Conservation (phyloP, 306 rosid species). For the Corylus americana region DNA sequence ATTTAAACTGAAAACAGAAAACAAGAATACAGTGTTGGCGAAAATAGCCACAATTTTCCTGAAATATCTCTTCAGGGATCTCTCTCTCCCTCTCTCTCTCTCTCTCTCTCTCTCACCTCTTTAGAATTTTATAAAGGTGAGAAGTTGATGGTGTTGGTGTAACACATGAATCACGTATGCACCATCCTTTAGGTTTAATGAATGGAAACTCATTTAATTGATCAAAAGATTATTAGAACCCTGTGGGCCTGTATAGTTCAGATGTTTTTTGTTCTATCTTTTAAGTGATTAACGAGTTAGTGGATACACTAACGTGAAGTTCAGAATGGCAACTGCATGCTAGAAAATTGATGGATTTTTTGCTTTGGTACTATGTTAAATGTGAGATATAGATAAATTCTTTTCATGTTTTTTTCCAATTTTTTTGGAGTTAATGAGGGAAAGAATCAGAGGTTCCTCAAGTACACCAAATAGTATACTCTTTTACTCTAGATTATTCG, state of each 20-base stretch:
- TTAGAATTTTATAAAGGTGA: not conserved
- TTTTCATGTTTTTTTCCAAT: not conserved
- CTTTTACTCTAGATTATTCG: not conserved
- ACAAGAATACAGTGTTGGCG: too few species aligned
- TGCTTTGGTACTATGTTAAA: not conserved
- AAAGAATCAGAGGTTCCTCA: not conserved
- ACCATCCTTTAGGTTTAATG: not conserved
- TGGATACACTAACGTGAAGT: not conserved
- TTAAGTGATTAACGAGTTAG: not conserved
- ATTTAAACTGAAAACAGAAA: too few species aligned
- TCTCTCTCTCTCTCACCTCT: not conserved
- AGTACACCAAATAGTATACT: not conserved
- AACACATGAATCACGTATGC: too few species aligned
- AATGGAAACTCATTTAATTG: not conserved
- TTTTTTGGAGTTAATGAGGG: not conserved
- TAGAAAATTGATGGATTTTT: not conserved
- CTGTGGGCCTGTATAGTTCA: not conserved
- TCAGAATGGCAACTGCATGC: not conserved
- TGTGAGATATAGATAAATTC: not conserved
- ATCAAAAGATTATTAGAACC: not conserved
- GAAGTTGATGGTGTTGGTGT: too few species aligned
- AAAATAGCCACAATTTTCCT: not conserved
- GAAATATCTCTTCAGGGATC: not conserved
- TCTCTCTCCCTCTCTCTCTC: not conserved
- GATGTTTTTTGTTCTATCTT: not conserved